Evolutionary conservation across 768 basidiomycete species (phyloP), one percentile per base, ranked within the genome.

Genomic region (Trametes cubensis): DNA sequence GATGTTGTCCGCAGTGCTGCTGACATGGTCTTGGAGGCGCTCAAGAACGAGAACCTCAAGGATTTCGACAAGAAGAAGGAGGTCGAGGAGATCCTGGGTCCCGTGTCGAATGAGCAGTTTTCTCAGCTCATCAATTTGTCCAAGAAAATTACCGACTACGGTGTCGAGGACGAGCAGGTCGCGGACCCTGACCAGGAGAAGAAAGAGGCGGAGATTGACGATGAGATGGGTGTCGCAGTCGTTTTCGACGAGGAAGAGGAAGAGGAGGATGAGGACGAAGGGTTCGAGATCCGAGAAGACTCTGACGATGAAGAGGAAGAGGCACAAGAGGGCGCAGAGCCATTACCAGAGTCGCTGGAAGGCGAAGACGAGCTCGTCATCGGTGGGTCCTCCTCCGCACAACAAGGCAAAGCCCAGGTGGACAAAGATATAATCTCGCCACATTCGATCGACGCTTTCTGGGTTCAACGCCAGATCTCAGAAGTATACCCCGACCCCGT

Each of bases 51-150:
- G 67, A 80, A 81, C 61, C 73, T 94, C 77, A 96, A 95, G 76
- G 95, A 98, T 71, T 95, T 98, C 69, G 96, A 98, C 81, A 95
- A 95, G 82, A 96, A 98, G 76, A 91, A 86, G 78, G 94, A 98
- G 71, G 83, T 96, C 6, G 90, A 96, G 74, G 86, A 86, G 18
- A 82, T 92, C n/a, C 75, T 93, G 14, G 86, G 87, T 0, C 64
- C 81, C 0, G 72, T 95, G 14, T 75, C 85, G 2, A 84, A 81
- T 70, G 95, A 97, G 66, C 69, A 77, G 20, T 98, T 98, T 74
- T 83, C 87, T 6, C 89, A 93, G 75, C 80, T 98, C 30, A 80
- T 98, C 62, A 88, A 78, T 64, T 78, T 98, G 46, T 85, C 89
- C 46, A 98, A 97, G 80, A 97, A 97, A 80, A 89, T 98, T 41